Evolutionary conservation across 345 rosid species (phyloP).

Genomic region (Triadica sebifera): DNA sequence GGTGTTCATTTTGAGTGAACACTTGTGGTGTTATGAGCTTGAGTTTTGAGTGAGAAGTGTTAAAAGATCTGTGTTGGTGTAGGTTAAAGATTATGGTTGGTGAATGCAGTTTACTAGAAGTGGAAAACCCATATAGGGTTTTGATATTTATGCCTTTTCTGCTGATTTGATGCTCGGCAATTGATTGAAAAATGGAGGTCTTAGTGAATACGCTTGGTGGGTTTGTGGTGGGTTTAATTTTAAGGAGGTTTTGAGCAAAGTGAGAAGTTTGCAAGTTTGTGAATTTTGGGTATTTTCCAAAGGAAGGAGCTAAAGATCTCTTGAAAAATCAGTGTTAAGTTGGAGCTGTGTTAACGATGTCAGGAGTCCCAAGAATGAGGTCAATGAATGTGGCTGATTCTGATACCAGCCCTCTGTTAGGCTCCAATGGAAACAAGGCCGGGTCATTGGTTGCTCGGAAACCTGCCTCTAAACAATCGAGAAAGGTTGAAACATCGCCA

Average conservation of each 20-base stretch:
- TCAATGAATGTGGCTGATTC: constrained; percentile 74
- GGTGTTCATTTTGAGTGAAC: constrained; percentile 13
- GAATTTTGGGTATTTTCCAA: constrained; percentile 8
- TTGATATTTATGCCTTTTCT: not conserved
- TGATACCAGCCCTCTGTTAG: constrained; percentile 66
- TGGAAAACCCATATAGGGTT: constrained; percentile 10
- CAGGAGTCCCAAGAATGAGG: constrained; percentile 62
- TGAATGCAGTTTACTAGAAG: constrained; percentile 25
- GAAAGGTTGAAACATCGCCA: constrained; percentile 51
- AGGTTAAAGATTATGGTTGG: constrained; percentile 10
- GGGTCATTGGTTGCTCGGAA: constrained; percentile 47
- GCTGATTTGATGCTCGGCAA: constrained; percentile 21
- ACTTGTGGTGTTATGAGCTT: constrained; percentile 9
- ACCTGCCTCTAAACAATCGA: constrained; percentile 56
- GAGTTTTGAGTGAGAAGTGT: constrained; percentile 18
- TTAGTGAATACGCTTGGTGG: constrained; percentile 23
- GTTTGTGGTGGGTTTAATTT: constrained; percentile 16
- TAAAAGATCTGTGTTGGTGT: constrained; percentile 31
- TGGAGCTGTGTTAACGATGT: constrained; percentile 41
- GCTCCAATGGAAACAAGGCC: constrained; percentile 66
- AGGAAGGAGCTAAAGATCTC: constrained; percentile 31
- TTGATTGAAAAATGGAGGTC: constrained; percentile 22
- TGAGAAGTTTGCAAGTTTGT: constrained; percentile 9
- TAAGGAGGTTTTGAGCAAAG: constrained; percentile 21
- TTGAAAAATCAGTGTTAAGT: constrained; percentile 16